Evolutionary conservation across 768 basidiomycete genomes (phyloP), one percentile per base, ranked within the genome.

Genomic region (Trametopsis cervina): DNA sequence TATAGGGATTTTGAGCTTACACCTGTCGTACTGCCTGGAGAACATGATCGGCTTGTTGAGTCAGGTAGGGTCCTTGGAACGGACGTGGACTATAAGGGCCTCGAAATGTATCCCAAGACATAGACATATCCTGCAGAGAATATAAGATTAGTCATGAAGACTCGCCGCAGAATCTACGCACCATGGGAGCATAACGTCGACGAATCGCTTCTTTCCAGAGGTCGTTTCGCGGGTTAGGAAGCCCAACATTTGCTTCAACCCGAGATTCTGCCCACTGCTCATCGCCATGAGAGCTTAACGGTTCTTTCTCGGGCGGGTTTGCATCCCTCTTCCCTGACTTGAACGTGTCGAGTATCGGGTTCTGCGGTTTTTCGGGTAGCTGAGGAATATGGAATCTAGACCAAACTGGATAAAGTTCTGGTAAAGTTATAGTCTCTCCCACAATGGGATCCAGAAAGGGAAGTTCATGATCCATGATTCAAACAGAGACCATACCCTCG

Each of bases 301-400:
- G n/a, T n/a, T n/a, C n/a, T n/a, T n/a, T 33, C 40, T 47, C 23
- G 21, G 11, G 26, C 25, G 23, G 6, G 23, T 17, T 23, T 11
- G 35, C 23, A 17, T 20, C 22, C 25, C 33, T 25, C 47, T 27
- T 54, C 29, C 29, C 15, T 33, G 29, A 53, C 25, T 70, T 71
- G 20, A 86, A 52, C 15, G 71, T 65, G 37, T 84, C 80, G 62
- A 89, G 67, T 53, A 89, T 86, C 2, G 86, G 87, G 60, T 90
- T 81, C 59, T 89, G 87, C 2, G 87, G 86, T 53, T 75, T 78
- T 50, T 88, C 76, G n/a, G 71, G 66, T 39, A 90, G 64, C n/a
- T 55, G 63, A 9, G 85, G 81, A n/a, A 87, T 69, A 47, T 75
- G 80, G 62, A 89, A 88, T 12, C 51, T 62, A 0, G 60, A 54